Percentiles rank a stretch among this genome's conserved stretches.
Evolutionary conservation across 352 stramenopile genomes (phyloP).

Genomic region (Saprolegnia parasitica): DNA sequence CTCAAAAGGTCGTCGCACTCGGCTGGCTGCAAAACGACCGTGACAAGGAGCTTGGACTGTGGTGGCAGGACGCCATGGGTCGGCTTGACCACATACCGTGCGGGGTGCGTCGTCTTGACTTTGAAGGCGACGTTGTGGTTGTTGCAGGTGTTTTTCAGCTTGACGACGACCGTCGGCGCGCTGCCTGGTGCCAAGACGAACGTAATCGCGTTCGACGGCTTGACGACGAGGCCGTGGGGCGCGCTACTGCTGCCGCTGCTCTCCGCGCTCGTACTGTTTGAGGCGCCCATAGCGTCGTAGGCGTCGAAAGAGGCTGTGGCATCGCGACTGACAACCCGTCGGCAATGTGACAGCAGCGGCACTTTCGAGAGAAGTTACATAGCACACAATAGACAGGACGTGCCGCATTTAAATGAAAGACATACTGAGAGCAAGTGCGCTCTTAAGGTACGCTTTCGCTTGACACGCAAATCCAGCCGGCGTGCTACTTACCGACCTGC

Average conservation of each 20-base stretch:
- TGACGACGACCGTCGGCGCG: constrained; percentile 69
- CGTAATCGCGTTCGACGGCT: constrained; percentile 66
- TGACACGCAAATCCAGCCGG: not conserved
- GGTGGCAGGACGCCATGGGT: constrained; percentile 77
- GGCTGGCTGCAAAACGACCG: constrained; percentile 67
- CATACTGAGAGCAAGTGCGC: not conserved
- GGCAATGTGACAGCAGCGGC: not conserved
- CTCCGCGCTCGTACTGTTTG: not conserved
- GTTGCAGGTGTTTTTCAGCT: constrained; percentile 77
- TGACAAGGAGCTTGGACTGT: constrained; percentile 63
- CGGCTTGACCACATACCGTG: constrained; percentile 81
- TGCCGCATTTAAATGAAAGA: not conserved
- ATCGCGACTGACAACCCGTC: not conserved
- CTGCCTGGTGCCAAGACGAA: constrained; percentile 59
- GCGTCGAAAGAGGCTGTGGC: not conserved
- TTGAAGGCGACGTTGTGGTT: constrained; percentile 82
- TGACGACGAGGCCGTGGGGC: constrained; percentile 32
- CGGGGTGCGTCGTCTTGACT: constrained; percentile 77
- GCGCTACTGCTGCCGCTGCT: not conserved
- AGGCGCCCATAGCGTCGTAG: not conserved
- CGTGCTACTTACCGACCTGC: not conserved
- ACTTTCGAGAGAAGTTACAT: not conserved
- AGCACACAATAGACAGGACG: not conserved
- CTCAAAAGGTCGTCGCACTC: not conserved
- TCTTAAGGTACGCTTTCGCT: not conserved